Base-by-base conservation (phyloP, 371 early-diverging fungal species). In the Nematocida parisii region DNA sequence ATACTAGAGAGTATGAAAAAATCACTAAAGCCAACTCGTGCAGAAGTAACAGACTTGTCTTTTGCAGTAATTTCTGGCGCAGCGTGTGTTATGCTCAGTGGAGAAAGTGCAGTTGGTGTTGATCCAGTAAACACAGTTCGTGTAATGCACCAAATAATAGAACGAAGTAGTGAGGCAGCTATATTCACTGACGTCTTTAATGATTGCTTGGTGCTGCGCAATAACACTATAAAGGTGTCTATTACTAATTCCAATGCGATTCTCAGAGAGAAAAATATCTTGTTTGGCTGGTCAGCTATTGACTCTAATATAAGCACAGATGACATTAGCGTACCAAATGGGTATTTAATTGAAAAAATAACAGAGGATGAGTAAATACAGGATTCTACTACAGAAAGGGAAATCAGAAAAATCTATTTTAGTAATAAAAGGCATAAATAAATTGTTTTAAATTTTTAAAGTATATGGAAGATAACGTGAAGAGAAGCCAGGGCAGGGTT, bases 1-100 rank as follows among this genome's bases (percentile, higher is more conserved):
- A 96, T 98, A 98, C 87, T 98, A 57, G 96, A 97, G 86, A 93
- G 94, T 56, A 96, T 97, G 97, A 95, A 92, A 44, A 75, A 83
- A 85, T 93, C 93, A 88, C 92, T 93, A 72, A 90, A 93, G 46
- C 97, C 97, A n/a, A 96, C 95, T 46, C 92, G 98, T 86, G 95
- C 98, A 62, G 98, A 98, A 86, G 94, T 94, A 13, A 93, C 93
- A 50, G 98, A 98, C 86, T 95, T 98, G 46, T 95, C 96, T 47
- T 95, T 96, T 88, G 97, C 98, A 54, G 91, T 95, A 13, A 84
- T 94, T 73, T 95, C 95, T 87, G 96, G 95, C 64, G 92, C 94
- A 52, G 96, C 95, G 87, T 92, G 94, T 85, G 95, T 97, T 83
- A 98, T 98, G 98, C 89, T 96, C 68, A 94, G 95, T 64, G 95